Evolutionary conservation across 1,139 yeast genomes (phyloP).

Genomic region (Blastobotrys persicus): DNA sequence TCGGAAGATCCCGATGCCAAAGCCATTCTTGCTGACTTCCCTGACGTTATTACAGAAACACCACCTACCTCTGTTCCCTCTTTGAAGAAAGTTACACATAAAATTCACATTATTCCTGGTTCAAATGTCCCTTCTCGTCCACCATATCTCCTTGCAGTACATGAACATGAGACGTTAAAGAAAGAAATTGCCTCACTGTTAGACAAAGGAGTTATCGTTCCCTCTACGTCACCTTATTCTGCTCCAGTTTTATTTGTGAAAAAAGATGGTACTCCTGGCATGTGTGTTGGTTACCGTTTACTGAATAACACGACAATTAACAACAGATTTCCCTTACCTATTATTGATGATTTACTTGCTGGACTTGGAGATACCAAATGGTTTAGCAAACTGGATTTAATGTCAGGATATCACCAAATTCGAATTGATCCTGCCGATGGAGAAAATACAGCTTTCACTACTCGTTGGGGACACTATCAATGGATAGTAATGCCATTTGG

Average conservation of each 20-base stretch:
- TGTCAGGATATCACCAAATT: slow-evolving; percentile 27
- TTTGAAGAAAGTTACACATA: neutral
- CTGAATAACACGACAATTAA: slow-evolving; percentile 17
- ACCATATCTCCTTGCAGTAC: slow-evolving; percentile 7
- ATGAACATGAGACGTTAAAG: slow-evolving; percentile 11
- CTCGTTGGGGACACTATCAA: slow-evolving; percentile 25
- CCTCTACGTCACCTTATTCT: slow-evolving; percentile 23
- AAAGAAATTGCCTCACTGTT: slow-evolving; percentile 18
- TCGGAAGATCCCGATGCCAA: neutral
- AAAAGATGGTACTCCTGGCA: slow-evolving; percentile 23
- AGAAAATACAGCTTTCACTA: slow-evolving; percentile 26
- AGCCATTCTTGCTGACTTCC: neutral
- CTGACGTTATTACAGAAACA: neutral
- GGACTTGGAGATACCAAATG: slow-evolving; percentile 9
- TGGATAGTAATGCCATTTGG: slow-evolving; percentile 30
- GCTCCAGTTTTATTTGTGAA: slow-evolving; percentile 28
- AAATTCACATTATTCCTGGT: slow-evolving; percentile 5
- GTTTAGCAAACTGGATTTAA: slow-evolving; percentile 24
- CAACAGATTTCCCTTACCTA: slow-evolving; percentile 11
- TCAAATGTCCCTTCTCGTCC: slow-evolving; percentile 4
- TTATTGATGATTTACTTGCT: slow-evolving; percentile 7
- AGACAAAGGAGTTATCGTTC: slow-evolving; percentile 21
- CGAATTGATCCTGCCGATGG: slow-evolving; percentile 17
- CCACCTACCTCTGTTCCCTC: neutral
- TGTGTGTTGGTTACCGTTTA: slow-evolving; percentile 23